Evolutionary conservation across 148 eudicot genomes (phyloP), one percentile per base, ranked within the genome.

Genomic region (Silene conica): DNA sequence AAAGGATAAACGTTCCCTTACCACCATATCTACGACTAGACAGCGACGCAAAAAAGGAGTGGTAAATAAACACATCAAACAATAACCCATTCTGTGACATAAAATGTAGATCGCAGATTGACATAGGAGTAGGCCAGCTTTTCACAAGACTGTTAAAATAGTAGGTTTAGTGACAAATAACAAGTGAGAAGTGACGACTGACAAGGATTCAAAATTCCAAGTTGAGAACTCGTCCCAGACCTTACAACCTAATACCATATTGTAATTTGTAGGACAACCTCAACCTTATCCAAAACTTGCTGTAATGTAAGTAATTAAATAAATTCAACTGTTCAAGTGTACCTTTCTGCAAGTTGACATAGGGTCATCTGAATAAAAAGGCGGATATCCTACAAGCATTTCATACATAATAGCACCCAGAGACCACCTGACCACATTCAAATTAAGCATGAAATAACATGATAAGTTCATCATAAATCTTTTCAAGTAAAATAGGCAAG

Each of bases 311-410:
- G 22, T 68, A 12, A 15, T 25, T 50, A 7, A 52, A 52, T 11
- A 69, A 25, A 48, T 18, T 46, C 21, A 67, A 22, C 61, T 46
- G 21, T 69, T 23, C 52, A 82, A 71, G 69, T 79, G 69, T 80
- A 95, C 98, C 98, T 95, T 95, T 69, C 97, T 89, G 80, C 98
- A 95, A 67, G 98, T 95, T 34, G 96, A 87, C 98, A 95, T 95
- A 34, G 98, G 97, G 67, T 95, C 98, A 82, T 95, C 98, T 54
- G 98, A 95, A 78, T 95, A 95, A 72, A 95, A 95, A 6, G 98
- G 98, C 21, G 98, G 98, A 80, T 88, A 95, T 60, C 98, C 98
- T 56, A 95, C 98, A 67, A 95, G 98, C 98, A 95, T 95, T 84
- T 95, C 98, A 82, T 95, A 95, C 98, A 92, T 89, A 77, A 95